These are phyloP conservation scores for Arthrobotrys megalospora DNA, from an alignment of 2,329 filamentous ascomycete species.

Conservation along the genomic window DNA sequence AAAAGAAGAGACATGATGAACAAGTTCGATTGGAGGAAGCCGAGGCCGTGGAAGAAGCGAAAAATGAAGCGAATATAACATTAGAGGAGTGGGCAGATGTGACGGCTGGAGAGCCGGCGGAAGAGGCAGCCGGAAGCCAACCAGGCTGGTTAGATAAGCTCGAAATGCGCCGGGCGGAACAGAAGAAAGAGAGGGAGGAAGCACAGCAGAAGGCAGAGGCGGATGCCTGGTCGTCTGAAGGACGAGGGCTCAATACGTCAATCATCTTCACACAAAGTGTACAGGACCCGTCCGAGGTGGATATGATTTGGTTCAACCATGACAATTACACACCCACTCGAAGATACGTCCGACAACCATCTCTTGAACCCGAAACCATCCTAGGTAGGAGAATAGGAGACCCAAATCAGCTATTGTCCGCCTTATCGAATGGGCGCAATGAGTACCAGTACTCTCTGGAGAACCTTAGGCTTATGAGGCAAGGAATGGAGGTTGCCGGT, in stretches of 20 bases:
- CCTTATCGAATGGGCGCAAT: conserved; percentile 28
- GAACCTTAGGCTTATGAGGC: conserved; percentile 32
- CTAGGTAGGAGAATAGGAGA: conserved; percentile 23
- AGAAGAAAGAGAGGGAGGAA: background rate
- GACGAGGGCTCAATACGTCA: conserved; percentile 17
- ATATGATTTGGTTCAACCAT: conserved; percentile 14
- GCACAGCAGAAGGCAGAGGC: background rate
- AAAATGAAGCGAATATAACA: background rate
- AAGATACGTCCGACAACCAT: background rate
- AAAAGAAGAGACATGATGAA: too few relatives aligned
- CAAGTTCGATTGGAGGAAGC: too few relatives aligned
- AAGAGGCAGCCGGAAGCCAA: background rate
- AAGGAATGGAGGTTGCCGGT: conserved; percentile 15
- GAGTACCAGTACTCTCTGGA: conserved; percentile 50
- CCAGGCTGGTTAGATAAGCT: conserved; percentile 7
- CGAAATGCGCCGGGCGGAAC: conserved; percentile 6
- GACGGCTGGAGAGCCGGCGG: background rate
- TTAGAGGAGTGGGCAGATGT: background rate
- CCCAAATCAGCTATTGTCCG: conserved; percentile 14
- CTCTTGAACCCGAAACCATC: conserved; percentile 6
- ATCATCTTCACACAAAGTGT: conserved; percentile 31
- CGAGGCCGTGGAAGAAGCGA: background rate
- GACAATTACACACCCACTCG: conserved; percentile 3
- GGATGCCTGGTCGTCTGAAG: conserved; percentile 1
- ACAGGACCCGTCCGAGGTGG: background rate